Percentiles rank a stretch among this genome's conserved stretches.
Evolutionary conservation across 2,329 filamentous ascomycete species (phyloP).

Genomic region (Aureobasidium pullulans): DNA sequence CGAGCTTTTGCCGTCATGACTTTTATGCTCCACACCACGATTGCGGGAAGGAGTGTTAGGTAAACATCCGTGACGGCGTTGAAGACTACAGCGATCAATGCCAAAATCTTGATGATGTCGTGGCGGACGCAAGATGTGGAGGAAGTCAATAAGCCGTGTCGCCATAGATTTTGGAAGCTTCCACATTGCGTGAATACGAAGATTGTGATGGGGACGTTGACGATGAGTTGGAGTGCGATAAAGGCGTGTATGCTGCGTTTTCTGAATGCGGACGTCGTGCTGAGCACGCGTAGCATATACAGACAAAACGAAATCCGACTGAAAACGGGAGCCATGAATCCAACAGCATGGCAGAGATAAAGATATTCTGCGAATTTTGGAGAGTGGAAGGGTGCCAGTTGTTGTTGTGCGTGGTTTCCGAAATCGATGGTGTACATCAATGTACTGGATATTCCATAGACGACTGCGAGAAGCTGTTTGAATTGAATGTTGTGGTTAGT

Average conservation of each 20-base stretch:
- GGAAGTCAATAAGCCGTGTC: not conserved
- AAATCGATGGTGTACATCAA: not conserved
- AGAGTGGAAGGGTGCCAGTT: not conserved
- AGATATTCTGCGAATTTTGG: not conserved
- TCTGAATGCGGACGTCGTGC: not conserved
- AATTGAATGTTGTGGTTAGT: not conserved
- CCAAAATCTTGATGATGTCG: not conserved
- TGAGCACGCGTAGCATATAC: conserved; percentile 4
- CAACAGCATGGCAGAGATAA: conserved; percentile 2
- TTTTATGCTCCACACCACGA: conserved; percentile 5
- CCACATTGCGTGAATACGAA: conserved; percentile 6
- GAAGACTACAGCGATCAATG: not conserved
- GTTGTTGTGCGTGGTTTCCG: not conserved
- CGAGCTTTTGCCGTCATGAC: not conserved
- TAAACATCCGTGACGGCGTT: not conserved
- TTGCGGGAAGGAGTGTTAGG: not conserved
- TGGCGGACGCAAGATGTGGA: not conserved
- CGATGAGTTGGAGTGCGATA: not conserved
- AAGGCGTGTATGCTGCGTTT: not conserved
- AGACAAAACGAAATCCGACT: conserved; percentile 7
- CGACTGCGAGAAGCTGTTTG: not conserved
- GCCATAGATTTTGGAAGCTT: not conserved
- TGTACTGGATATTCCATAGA: not conserved
- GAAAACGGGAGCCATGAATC: conserved; percentile 1
- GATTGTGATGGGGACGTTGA: conserved; percentile 1